Base-by-base conservation (phyloP, 768 basidiomycete genomes). In the Sarcodon aspratus region DNA sequence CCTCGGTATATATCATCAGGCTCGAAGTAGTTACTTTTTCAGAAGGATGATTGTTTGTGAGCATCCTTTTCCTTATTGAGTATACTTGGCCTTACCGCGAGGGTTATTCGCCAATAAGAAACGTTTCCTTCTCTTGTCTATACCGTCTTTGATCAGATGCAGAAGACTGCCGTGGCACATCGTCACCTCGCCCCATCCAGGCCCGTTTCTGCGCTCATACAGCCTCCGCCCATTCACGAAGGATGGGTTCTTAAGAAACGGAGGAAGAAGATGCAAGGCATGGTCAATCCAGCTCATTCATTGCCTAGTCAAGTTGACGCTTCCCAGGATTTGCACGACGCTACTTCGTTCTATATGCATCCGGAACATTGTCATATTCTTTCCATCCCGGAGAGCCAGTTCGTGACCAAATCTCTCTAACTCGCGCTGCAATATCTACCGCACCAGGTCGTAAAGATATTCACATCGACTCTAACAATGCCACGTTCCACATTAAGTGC, bases 171-270 rank as follows among this genome's bases (percentile, higher is more conserved):
- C 37, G 37, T 27, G 21, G 21, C 21, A 5, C 21, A 27, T 5
- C 21, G 21, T n/a, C n/a, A n/a, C n/a, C n/a, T n/a, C 2, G 21
- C 21, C 21, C 37, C 37, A 13, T 38, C 37, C 37, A 13, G 37
- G 13, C 37, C 37, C 37, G 27, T 13, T 11, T 13, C 40, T 8
- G 40, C 40, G 13, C 17, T 42, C 40, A 27, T 42, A 9, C 17
- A 27, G 8, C 40, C 40, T 9, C 27, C 13, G 40, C 17, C 13
- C 45, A 53, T 84, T 4, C 71, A 66, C 46, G 73, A 85, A 56
- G 88, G 88, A 67, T 91, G 86, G 86, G 66, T 90, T 6, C 70
- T 91, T 52, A 91, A 91, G 69, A 92, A 92, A 66, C 71, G 88
- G 55, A 70, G 88, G 54, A 89, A 87, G 73, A 87, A 78, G 68